These are phyloP conservation scores for Aspergillus alliaceus DNA, from an alignment of 2,329 filamentous ascomycete species.

Conservation along the genomic window DNA sequence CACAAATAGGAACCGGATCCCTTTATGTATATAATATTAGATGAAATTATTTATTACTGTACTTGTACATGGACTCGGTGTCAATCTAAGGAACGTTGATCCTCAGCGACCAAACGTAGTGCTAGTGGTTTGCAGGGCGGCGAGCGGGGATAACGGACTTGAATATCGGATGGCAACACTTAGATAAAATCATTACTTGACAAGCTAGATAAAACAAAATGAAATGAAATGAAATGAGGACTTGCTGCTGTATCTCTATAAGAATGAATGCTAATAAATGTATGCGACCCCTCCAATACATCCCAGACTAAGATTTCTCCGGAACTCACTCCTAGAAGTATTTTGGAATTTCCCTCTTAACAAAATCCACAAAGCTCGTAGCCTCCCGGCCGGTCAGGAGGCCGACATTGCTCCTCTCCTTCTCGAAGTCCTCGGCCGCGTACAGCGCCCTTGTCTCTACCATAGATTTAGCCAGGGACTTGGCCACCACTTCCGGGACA, in stretches of 20 bases:
- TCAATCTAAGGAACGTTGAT: background rate
- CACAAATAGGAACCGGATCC: background rate
- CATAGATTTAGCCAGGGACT: background rate
- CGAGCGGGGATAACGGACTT: background rate
- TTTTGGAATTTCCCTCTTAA: background rate
- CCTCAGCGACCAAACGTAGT: background rate
- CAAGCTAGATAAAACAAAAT: no score
- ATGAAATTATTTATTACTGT: background rate
- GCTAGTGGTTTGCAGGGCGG: background rate
- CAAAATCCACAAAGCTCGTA: background rate
- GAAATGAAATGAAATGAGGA: no score
- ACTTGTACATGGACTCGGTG: background rate
- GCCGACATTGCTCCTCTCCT: background rate
- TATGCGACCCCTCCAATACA: no score
- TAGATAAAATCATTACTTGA: no score
- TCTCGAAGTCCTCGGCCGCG: background rate
- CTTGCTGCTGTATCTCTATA: no score
- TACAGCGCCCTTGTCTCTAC: background rate
- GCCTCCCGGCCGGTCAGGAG: background rate
- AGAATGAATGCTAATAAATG: no score
- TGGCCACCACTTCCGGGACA: background rate
- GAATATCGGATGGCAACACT: background rate
- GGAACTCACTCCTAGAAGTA: background rate
- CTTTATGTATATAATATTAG: background rate
- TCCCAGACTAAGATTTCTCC: background rate